Base-by-base conservation (phyloP, 805 yeast genomes). In the Lachancea quebecensis region DNA sequence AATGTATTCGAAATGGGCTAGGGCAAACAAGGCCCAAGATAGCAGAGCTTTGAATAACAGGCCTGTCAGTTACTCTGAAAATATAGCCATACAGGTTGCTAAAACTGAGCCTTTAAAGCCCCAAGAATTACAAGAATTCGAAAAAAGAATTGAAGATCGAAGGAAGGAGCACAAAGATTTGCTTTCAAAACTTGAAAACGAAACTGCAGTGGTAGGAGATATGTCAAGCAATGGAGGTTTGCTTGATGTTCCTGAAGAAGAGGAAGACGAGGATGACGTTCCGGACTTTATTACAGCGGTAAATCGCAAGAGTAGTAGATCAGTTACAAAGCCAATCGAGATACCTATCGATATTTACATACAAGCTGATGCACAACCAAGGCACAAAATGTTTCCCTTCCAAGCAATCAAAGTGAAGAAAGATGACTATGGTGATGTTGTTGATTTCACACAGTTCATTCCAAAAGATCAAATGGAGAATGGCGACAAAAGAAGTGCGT, bases 391-490 rank as follows among this genome's bases (percentile, higher is more conserved):
- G 85, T 93, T 91, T 58, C 98, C 96, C 10, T 84, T 70, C 53
- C 67, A 77, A 33, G 74, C 76, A 1, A 74, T 71, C 39, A 77
- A 78, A 53, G 68, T 75, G 18, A 78, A 84, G 52, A 68, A 73
- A 39, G 98, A 93, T 59, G 97, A 91, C 52, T 93, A 91, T 62
- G 99, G 99, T 28, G 82, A 79, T 45, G 66, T 81, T 1, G 80
- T 90, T 16, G 81, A 82, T 50, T 74, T 74, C 36, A 76, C 78
- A 33, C 83, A 82, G 53, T 84, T 81, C 56, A 74, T 71, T 12
- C 62, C 65, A 29, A 67, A 74, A 46, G 78, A 72, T 30, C 81
- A 77, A 41, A 77, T 73, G 44, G 67, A 62, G 45, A 69, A 67
- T 41, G 58, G 62, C 7, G 54, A 48, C 21, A 64, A 59, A 45